Percentiles rank a stretch among this genome's conserved stretches.
Evolutionary conservation across 805 yeast species (phyloP).

Genomic region (Myxozyma neglecta): DNA sequence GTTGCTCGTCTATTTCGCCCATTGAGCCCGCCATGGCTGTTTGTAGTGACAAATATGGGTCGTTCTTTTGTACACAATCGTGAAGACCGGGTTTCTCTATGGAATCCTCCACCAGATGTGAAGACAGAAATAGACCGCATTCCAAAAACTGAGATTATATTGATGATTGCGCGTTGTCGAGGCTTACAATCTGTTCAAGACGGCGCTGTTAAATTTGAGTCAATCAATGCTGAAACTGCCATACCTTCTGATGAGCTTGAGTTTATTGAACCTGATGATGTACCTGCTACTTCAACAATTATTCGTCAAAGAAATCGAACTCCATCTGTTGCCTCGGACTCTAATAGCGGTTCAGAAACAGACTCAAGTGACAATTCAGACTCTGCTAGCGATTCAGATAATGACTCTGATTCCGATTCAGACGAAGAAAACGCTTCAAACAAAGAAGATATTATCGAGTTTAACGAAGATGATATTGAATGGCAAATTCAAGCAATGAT

Average conservation of each 20-base stretch:
- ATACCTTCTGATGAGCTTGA: conserved; percentile 9
- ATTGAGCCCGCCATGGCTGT: conserved; percentile 41
- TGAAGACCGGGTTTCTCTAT: conserved; percentile 38
- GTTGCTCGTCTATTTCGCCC: conserved; percentile 15
- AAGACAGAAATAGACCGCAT: conserved; percentile 35
- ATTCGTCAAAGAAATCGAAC: conserved; percentile 28
- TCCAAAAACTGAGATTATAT: conserved; percentile 39
- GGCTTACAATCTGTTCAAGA: conserved; percentile 37
- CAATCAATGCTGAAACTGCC: not conserved
- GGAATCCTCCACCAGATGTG: conserved; percentile 43
- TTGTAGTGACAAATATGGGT: conserved; percentile 48
- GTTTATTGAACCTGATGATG: conserved; percentile 10
- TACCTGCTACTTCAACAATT: conserved; percentile 4
- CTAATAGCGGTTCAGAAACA: conserved; percentile 30
- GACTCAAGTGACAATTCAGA: conserved; percentile 3
- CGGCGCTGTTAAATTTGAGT: not conserved
- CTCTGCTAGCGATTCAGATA: conserved; percentile 32
- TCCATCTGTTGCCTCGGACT: conserved; percentile 19
- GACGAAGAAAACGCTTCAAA: conserved; percentile 25
- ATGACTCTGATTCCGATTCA: conserved; percentile 21
- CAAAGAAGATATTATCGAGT: conserved; percentile 26
- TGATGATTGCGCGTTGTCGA: conserved; percentile 44
- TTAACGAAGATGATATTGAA: conserved; percentile 33
- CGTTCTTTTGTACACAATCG: conserved; percentile 46
- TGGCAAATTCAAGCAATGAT: conserved; percentile 30